Conservation (phyloP, 192 early-diverging fungal species). For the Rhizophagus sp. region DNA sequence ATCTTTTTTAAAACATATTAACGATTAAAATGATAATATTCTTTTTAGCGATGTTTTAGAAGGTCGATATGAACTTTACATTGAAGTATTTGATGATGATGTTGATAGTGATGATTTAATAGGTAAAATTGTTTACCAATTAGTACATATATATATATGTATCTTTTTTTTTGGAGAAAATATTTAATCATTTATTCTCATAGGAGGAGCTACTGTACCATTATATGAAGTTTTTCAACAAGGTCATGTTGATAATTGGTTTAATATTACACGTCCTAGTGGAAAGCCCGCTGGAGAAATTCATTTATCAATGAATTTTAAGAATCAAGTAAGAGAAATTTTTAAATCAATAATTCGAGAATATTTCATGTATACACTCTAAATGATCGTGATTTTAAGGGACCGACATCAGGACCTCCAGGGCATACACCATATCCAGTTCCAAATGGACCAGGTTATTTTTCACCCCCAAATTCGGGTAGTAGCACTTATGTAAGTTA, state of each 20-base stretch:
- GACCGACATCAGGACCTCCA: not conserved
- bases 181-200: not conserved
- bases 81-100: slow-evolving; percentile 15
- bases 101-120: not conserved
- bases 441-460: not conserved
- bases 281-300: slow-evolving; percentile 13
- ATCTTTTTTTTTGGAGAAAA: no score
- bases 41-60: slow-evolving; percentile 1
- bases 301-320: slow-evolving; percentile 1
- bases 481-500: not conserved
- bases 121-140: not conserved
- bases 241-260: not conserved
- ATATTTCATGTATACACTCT: not conserved
- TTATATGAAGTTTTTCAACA: not conserved
- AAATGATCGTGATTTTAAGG: not conserved
- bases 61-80: slow-evolving; percentile 6
- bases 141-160: no score
- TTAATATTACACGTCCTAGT: slow-evolving; percentile 7
- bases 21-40: not conserved
- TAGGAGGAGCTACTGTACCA: not conserved
- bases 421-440: not conserved
- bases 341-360: not conserved
- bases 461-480: not conserved
- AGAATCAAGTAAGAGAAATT: not conserved
- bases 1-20: no score